phyloP scores from a whole-genome alignment of 2,329 filamentous ascomycete species.

The Fusarium luffae region DNA sequence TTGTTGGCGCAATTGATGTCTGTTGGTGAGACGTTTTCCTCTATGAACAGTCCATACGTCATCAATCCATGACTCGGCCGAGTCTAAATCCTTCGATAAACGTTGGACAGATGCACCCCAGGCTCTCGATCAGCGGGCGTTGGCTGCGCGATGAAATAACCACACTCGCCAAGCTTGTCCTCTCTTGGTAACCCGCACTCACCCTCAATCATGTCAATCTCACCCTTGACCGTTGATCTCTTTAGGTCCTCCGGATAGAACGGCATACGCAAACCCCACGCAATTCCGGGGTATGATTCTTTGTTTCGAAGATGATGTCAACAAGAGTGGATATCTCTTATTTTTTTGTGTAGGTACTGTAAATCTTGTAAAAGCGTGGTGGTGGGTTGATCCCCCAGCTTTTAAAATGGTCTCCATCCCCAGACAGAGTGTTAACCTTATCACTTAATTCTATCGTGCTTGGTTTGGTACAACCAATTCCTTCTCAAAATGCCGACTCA shows the following conservation, averaged over 20 bases:
- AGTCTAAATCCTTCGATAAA: not conserved
- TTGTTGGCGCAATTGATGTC: no score
- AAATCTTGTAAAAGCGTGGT: not conserved
- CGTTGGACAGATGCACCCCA: not conserved
- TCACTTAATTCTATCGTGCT: not conserved
- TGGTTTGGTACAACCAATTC: not conserved
- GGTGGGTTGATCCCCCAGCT: not conserved
- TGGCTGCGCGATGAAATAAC: slow-evolving; percentile 7
- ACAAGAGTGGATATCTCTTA: slow-evolving; percentile 31
- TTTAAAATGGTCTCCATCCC: slow-evolving; percentile 28
- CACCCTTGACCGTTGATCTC: slow-evolving; percentile 13
- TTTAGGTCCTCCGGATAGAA: slow-evolving; percentile 17
- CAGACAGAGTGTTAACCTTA: not conserved
- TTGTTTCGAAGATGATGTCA: slow-evolving; percentile 36
- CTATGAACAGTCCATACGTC: not conserved
- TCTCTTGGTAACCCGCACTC: not conserved
- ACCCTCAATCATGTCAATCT: not conserved
- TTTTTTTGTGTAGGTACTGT: not conserved
- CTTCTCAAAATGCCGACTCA: slow-evolving; percentile 47
- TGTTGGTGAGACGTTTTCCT: not conserved
- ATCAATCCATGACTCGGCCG: slow-evolving; percentile 3
- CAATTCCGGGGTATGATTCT: slow-evolving; percentile 2
- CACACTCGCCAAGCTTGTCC: slow-evolving; percentile 9
- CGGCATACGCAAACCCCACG: slow-evolving; percentile 24
- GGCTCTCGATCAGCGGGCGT: slow-evolving; percentile 3